Conservation (phyloP, 2,329 filamentous ascomycete genomes). For the Macrophomina phaseolina region DNA sequence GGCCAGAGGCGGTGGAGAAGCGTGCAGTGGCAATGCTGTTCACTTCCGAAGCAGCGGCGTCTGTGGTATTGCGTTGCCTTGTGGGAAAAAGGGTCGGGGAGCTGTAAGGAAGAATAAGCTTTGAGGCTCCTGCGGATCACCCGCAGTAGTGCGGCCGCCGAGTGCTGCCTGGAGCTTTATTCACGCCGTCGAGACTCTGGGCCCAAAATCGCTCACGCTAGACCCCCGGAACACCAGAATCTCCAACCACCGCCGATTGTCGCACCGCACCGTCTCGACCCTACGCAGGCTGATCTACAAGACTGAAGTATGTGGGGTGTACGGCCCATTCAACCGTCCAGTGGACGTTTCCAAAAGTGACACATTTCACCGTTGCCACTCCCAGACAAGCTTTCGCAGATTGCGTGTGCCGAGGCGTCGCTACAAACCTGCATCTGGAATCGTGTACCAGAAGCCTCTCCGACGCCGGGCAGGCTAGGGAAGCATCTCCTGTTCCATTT, state of each 20-base stretch:
- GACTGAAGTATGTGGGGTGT: not conserved
- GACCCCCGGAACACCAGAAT: not conserved
- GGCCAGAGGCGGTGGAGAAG: not conserved
- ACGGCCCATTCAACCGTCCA: not conserved
- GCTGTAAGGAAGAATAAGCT: conserved; percentile 4
- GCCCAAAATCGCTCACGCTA: conserved; percentile 12
- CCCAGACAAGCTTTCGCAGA: not conserved
- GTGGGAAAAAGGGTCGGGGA: not conserved
- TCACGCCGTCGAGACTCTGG: not conserved
- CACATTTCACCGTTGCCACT: not conserved
- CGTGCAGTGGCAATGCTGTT: not conserved
- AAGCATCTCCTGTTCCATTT: not conserved
- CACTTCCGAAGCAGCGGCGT: not conserved
- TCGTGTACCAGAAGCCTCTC: not conserved
- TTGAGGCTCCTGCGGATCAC: conserved; percentile 19
- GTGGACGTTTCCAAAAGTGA: not conserved
- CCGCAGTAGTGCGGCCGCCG: conserved; percentile 13
- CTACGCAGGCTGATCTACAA: not conserved
- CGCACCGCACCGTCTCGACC: not conserved
- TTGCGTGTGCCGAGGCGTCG: not conserved
- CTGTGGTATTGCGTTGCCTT: not conserved
- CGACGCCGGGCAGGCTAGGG: not conserved
- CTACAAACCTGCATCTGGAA: not conserved
- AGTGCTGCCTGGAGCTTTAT: not conserved
- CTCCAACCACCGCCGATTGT: not conserved